These are phyloP conservation scores for Aspergillus sp. DNA, from an alignment of 2,329 filamentous ascomycete species.

Conservation along the genomic window DNA sequence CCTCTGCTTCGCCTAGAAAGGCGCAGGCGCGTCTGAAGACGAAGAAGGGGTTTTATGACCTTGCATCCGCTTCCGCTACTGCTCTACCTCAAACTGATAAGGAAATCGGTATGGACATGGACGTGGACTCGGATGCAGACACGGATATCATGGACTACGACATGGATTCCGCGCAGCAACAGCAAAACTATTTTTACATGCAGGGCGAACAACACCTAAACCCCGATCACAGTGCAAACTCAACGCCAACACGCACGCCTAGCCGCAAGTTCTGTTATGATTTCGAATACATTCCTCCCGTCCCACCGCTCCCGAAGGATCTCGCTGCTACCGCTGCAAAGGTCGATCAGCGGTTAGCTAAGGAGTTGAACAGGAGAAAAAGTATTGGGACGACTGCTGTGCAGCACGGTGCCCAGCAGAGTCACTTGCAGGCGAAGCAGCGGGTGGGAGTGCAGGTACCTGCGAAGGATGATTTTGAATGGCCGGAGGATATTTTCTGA, in stretches of 20 bases:
- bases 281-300: slow-evolving; percentile 30
- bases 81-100: too few relatives aligned
- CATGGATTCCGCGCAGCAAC: slow-evolving; percentile 3
- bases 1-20: too few relatives aligned
- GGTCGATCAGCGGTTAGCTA: slow-evolving; percentile 15
- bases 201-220: slow-evolving; percentile 17
- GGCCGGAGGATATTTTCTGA: slow-evolving; percentile 41
- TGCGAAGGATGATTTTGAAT: slow-evolving; percentile 23
- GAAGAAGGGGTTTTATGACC: slow-evolving; percentile 10
- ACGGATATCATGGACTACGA: slow-evolving; percentile 7
- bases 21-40: slow-evolving; percentile 12
- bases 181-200: slow-evolving; percentile 9
- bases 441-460: slow-evolving; percentile 3
- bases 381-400: background rate
- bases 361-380: slow-evolving; percentile 14
- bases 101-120: too few relatives aligned
- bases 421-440: background rate
- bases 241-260: slow-evolving; percentile 12
- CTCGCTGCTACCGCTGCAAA: slow-evolving; percentile 23
- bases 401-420: background rate
- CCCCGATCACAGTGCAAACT: slow-evolving; percentile 8
- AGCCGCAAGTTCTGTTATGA: slow-evolving; percentile 12
- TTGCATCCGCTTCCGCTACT: too few relatives aligned
- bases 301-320: slow-evolving; percentile 34
- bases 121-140: too few relatives aligned